Evolutionary conservation across 371 early-diverging fungal species (phyloP), one percentile per base, ranked within the genome.

Genomic region (Blakeslea trispora): DNA sequence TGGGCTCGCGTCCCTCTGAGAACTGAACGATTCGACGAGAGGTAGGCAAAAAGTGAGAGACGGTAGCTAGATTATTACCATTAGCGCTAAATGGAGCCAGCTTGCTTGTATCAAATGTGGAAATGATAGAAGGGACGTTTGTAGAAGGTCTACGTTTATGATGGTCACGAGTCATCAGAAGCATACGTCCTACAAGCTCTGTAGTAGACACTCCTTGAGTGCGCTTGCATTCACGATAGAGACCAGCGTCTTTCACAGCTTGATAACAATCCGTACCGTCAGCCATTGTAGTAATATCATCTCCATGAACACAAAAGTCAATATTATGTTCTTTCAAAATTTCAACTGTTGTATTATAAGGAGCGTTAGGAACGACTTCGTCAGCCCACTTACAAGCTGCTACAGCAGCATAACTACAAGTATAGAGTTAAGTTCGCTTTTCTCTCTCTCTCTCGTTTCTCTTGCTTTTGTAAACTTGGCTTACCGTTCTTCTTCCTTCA

Each of bases 371-470:
- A n/a, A 96, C 95, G 2, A 98, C 92, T 63, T 91, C 86, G 71
- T 98, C 97, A 0, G 87, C 97, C 97, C 97, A 98, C 68, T 95
- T 96, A 83, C 98, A 98, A 14, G 93, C 94, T 23, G 88, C 91
- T 3, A 97, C 94, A 31, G 95, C 92, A 18, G 91, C 95, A 68
- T 95, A 94, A 61, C 95, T 89, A 19, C n/a, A n/a, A 18, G 5
- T 10, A 28, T 28, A 28, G 7, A 5, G 28, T 28, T 7, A 28
- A 28, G 5, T 28, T 28, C 7, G 28, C 28, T 7, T 28, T 28
- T 3, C 7, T 28, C 7, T 28, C 28, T 28, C 28, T 28, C 28
- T 28, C 28, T 28, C 28, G n/a, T n/a, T n/a, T n/a, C n/a, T 41
- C 8, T 15, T 22, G 32, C 14, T 5, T 39, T 19, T 3, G 17